Percentiles rank a stretch among this genome's conserved stretches.
phyloP scores from a whole-genome alignment of 768 basidiomycete genomes.

The Mycena haematopus region DNA sequence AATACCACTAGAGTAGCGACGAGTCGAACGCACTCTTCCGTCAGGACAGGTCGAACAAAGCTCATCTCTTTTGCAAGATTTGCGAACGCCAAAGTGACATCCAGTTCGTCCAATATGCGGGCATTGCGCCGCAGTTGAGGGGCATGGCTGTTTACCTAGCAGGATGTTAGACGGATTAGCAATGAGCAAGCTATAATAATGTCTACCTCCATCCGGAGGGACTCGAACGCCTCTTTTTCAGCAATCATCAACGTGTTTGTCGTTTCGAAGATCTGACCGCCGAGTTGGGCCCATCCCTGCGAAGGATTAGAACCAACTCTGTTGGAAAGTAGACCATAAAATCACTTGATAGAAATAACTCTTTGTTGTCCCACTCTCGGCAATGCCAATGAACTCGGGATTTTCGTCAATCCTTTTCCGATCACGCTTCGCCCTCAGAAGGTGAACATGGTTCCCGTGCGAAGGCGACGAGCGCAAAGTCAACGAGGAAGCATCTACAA shows the following conservation, averaged over 20 bases:
- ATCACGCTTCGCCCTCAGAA: constrained; percentile 70
- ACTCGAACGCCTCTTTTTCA: constrained; percentile 79
- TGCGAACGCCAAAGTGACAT: constrained; percentile 84
- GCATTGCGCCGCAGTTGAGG: constrained; percentile 73
- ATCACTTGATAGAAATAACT: constrained; percentile 70
- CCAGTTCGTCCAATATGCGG: constrained; percentile 84
- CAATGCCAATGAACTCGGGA: constrained; percentile 60
- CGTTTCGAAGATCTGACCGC: constrained; percentile 67
- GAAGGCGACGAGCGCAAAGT: constrained; percentile 71
- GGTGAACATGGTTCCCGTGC: constrained; percentile 79
- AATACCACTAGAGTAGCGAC: background rate
- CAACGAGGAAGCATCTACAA: constrained; percentile 70
- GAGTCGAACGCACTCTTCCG: constrained; percentile 62
- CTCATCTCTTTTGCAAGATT: constrained; percentile 78
- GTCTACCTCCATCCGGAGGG: constrained; percentile 62
- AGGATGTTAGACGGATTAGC: constrained; percentile 9
- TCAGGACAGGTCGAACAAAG: constrained; percentile 74
- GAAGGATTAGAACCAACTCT: background rate
- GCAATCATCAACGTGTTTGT: constrained; percentile 55
- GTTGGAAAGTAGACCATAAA: background rate
- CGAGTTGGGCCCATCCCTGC: constrained; percentile 80
- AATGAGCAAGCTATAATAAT: constrained; percentile 3
- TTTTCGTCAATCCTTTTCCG: constrained; percentile 53
- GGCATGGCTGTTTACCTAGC: constrained; percentile 68
- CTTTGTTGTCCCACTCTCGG: constrained; percentile 69